These are phyloP conservation scores for Mortierella sp. DNA, from an alignment of 371 early-diverging fungal species.

Conservation along the genomic window DNA sequence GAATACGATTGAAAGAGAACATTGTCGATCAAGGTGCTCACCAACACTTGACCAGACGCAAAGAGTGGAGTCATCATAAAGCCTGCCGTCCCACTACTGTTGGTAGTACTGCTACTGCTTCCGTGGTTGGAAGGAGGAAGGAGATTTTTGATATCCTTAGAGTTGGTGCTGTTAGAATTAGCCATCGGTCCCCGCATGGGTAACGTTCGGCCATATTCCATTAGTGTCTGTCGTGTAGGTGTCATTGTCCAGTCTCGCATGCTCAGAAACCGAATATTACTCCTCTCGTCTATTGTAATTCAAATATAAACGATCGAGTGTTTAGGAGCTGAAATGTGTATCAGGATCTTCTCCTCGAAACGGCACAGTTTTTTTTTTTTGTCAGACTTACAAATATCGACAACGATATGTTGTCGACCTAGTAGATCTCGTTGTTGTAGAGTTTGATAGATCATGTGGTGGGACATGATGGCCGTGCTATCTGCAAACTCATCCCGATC, in stretches of 20 bases:
- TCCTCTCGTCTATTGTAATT: slow-evolving; percentile 44
- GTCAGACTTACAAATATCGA: slow-evolving; percentile 50
- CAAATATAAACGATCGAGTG: too few species aligned
- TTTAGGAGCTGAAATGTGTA: too few species aligned
- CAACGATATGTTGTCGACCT: slow-evolving; percentile 32
- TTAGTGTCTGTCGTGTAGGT: not conserved
- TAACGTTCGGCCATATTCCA: not conserved
- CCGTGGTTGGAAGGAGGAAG: not conserved
- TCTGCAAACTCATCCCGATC: slow-evolving; percentile 51
- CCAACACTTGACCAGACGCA: slow-evolving; percentile 62
- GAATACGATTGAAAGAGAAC: slow-evolving; percentile 61
- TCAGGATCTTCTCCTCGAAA: too few species aligned
- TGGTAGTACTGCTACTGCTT: not conserved
- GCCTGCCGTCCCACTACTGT: not conserved
- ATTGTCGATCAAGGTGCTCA: slow-evolving; percentile 56
- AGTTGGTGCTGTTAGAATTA: not conserved
- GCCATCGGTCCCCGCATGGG: not conserved
- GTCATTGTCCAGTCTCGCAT: slow-evolving; percentile 21
- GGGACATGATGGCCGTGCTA: slow-evolving; percentile 48
- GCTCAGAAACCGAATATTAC: slow-evolving; percentile 61
- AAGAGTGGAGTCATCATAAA: slow-evolving; percentile 57
- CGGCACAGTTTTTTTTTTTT: too few species aligned
- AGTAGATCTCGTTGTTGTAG: slow-evolving; percentile 32
- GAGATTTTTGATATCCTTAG: not conserved
- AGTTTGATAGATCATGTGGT: slow-evolving; percentile 45